A percentile compares a stretch with the other conserved stretches of the same genome.
Conservation (phyloP, 2,329 filamentous ascomycete genomes). For the Fusarium praegraminearum region DNA sequence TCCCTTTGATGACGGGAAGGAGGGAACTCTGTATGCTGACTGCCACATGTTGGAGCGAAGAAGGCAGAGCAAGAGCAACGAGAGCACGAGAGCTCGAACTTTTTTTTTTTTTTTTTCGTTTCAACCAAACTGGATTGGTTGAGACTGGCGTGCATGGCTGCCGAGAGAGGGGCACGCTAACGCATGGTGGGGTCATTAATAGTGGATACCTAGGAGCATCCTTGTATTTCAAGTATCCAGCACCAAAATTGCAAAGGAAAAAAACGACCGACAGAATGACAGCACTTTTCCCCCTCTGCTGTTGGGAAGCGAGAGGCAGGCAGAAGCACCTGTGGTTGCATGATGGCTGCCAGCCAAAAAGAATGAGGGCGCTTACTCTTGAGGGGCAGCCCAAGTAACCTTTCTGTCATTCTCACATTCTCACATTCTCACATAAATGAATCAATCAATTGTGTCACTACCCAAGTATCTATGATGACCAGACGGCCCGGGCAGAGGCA, state of each 20-base stretch:
- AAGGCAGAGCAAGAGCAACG: conserved; percentile 15
- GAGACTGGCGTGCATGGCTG: conserved; percentile 51
- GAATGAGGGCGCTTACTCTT: conserved; percentile 18
- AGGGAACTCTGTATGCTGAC: conserved; percentile 24
- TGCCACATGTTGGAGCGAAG: conserved; percentile 26
- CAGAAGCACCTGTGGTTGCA: conserved; percentile 16
- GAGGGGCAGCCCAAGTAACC: conserved; percentile 20
- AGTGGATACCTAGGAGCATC: conserved; percentile 35
- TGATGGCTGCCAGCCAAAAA: conserved; percentile 6
- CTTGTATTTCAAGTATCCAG: conserved; percentile 36
- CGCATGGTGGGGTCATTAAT: conserved; percentile 47
- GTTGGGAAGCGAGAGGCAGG: conserved; percentile 9
- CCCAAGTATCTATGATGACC: conserved; percentile 10
- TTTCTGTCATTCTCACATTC: neutral
- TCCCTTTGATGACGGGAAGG: conserved; percentile 25
- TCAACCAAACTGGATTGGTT: conserved; percentile 51
- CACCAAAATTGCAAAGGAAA: conserved; percentile 27
- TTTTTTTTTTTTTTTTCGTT: conserved; percentile 51
- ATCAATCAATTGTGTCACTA: neutral
- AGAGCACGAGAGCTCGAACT: conserved; percentile 54
- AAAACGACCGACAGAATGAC: conserved; percentile 13
- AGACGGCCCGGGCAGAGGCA: conserved; percentile 17
- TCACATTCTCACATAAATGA: neutral
- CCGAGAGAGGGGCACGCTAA: conserved; percentile 51
- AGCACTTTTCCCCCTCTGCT: conserved; percentile 11